Base-by-base conservation (phyloP, 2,329 filamentous ascomycete species). In the Arthrobotrys conoides region DNA sequence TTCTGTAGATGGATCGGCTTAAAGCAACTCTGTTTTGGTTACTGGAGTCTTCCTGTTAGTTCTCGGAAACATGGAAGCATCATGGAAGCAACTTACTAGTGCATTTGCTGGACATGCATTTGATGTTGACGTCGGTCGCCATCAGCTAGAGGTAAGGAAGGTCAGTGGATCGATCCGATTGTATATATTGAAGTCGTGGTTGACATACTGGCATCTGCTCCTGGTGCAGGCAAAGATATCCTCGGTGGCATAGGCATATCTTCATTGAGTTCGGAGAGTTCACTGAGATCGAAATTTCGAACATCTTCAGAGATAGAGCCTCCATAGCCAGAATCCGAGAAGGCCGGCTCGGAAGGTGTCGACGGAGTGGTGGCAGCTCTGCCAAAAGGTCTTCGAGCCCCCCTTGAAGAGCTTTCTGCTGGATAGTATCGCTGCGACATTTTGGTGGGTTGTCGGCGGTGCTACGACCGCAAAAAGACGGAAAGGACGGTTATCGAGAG, bases 11-110 rank as follows among this genome's bases (percentile, higher is more conserved):
- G 14, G 94, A 92, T 76, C 94, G 91, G 51, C 90, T 93, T n/a
- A 99, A 89, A 36, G 92, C 90, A 5, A 91, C 92, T 76, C 94
- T 91, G 84, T 98, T 97, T 82, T 93, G 90, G 84, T 98, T 98
- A 86, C 87, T 88, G 80, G 76, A 82, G 22, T 24, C 3, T 12
- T 10, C 14, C 3, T 46, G 49, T 76, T 71, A 76, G 72, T 27
- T 57, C 16, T 57, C 22, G 30, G 41, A 27, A 61, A 51, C 46
- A 59, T 8, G 41, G 36, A 27, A 30, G 33, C 38, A 49, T 64
- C 24, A 33, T 27, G 59, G 36, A 70, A 36, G 33, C 51, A 71
- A 77, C 86, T 67, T 85, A 87, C 86, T 97, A 97, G 87, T 93
- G 93, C 81, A 98, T 88, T 86, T 98, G 96, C 83, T 97, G 92